Evolutionary conservation across 352 stramenopile genomes (phyloP), one percentile per base, ranked within the genome.

Genomic region (Globisporangium cederbergense): DNA sequence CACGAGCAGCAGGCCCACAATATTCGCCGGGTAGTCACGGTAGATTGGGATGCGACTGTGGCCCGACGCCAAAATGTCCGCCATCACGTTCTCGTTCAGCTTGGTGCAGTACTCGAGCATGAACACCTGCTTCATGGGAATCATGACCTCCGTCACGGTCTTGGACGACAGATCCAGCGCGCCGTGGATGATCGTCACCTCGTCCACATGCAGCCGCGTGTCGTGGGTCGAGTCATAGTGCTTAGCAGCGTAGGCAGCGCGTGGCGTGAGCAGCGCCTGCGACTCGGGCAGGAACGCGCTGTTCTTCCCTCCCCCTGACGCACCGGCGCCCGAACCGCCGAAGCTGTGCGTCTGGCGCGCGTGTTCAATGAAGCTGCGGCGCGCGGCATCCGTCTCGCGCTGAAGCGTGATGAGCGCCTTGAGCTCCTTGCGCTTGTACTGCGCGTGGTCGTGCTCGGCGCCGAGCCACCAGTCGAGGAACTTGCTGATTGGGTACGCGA

Each of bases 101-200:
- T 85, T 72, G n/a, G 79, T 86, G 59, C 90, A 75, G 58, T 82
- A 80, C 42, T 91, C 78, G 36, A 98, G 72, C 67, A 92, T 91
- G 77, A 78, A 98, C 6, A 97, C 84, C 36, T 93, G 60, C 20
- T 79, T 60, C 52, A 97, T 80, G 7, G 87, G 88, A 32, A 96
- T 91, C 83, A 95, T 97, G 28, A 96, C 79, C 62, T 98, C 82
- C 0, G 65, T 68, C 36, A 95, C 87, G 2, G 81, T 89, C 65
- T 92, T 97, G 59, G 86, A 86, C n/a, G 83, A 89, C 55, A 98
- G 80, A 54, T 89, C 73, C 56, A 98, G 66, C 16, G 91, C 90
- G 53, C 93, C 95, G 70, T 97, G 88, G 57, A 98, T 96, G 68
- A 98, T 96, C 25, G 77, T 93, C 8, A 98, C 88, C 72, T 98